A percentile compares a stretch with the other conserved stretches of the same genome.
Conservation (phyloP, 441 rosid genomes). For the Hura crepitans region DNA sequence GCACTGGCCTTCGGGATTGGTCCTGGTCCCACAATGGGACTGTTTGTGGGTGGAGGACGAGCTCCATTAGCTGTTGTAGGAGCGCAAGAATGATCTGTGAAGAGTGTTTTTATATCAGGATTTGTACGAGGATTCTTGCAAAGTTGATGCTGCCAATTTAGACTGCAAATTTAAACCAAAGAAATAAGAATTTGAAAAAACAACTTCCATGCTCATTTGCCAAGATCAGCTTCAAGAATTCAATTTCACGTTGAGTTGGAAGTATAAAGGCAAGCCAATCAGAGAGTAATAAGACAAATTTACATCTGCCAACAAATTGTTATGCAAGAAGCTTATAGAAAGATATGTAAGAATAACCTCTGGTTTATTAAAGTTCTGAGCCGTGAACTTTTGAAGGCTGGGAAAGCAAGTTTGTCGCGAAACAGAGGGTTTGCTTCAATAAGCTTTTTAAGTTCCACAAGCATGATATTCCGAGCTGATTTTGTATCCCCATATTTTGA, state of each 20-base stretch:
- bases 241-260: neutral
- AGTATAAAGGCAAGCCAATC: neutral
- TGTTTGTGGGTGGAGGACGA: conserved; percentile 46
- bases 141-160: conserved; percentile 76
- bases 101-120: conserved; percentile 68
- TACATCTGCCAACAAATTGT: neutral
- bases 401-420: conserved; percentile 76
- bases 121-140: conserved; percentile 67
- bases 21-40: conserved; percentile 50
- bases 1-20: conserved; percentile 53
- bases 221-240: neutral
- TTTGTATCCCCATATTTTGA: conserved; percentile 90
- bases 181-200: conserved; percentile 10
- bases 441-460: conserved; percentile 76
- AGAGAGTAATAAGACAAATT: neutral
- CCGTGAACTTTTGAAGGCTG: conserved; percentile 66
- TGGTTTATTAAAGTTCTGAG: conserved; percentile 84
- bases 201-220: neutral
- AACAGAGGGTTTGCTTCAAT: conserved; percentile 89
- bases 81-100: conserved; percentile 52
- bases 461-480: conserved; percentile 80
- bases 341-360: conserved; percentile 42
- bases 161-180: conserved; percentile 32
- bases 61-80: conserved; percentile 53
- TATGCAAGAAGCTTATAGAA: conserved; percentile 8